These are phyloP conservation scores for Diaporthe sp. DNA, from an alignment of 2,329 filamentous ascomycete species.

Conservation along the genomic window DNA sequence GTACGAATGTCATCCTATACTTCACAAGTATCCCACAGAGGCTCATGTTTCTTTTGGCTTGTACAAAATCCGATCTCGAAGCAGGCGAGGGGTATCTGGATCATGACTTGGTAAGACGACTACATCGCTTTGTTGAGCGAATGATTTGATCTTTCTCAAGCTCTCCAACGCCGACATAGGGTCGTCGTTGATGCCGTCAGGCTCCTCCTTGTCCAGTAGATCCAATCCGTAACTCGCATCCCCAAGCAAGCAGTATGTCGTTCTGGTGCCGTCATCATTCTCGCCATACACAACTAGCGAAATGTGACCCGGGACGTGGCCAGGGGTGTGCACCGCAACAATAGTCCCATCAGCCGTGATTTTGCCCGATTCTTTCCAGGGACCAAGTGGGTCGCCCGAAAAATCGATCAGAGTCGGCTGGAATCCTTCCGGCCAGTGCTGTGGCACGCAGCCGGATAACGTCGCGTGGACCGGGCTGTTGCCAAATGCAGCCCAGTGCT, in stretches of 20 bases:
- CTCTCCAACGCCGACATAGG: background rate
- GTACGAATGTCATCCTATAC: too few relatives aligned
- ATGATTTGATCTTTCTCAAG: background rate
- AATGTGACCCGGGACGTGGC: constrained; percentile 51
- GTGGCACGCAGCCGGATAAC: constrained; percentile 46
- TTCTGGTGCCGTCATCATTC: constrained; percentile 43
- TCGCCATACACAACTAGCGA: constrained; percentile 41
- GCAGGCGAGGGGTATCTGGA: too few relatives aligned
- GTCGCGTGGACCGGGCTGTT: constrained; percentile 45
- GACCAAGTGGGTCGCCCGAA: background rate
- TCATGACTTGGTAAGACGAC: too few relatives aligned
- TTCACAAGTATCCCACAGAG: too few relatives aligned
- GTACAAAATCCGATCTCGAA: too few relatives aligned
- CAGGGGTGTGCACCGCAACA: constrained; percentile 49
- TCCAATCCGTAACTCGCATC: constrained; percentile 50
- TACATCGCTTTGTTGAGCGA: background rate
- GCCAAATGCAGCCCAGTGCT: constrained; percentile 50
- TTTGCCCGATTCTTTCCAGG: constrained; percentile 25
- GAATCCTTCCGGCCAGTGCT: constrained; percentile 49
- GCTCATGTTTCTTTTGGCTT: too few relatives aligned
- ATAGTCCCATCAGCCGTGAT: constrained; percentile 48
- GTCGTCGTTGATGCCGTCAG: constrained; percentile 47
- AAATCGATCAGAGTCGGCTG: constrained; percentile 46
- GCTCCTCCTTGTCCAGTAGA: constrained; percentile 47
- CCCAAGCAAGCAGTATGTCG: constrained; percentile 46